Evolutionary conservation across 257 asterid species (phyloP), one percentile per base, ranked within the genome.

Genomic region (Salvia splendens): DNA sequence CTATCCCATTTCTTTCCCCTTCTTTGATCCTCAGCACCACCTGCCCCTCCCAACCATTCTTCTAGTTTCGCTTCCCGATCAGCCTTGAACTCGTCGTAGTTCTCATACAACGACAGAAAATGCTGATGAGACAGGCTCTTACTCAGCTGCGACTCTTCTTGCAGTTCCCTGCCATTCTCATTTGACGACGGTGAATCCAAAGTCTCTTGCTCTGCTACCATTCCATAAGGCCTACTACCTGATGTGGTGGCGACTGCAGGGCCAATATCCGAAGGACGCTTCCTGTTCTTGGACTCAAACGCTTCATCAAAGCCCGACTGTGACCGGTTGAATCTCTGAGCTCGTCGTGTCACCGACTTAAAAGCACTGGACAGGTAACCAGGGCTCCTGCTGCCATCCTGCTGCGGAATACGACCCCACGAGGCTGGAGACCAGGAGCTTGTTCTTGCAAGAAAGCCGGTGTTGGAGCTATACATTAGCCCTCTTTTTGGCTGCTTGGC

Each of bases 31-130:
- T 61, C 61, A 24, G 30, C 30, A 52, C 72, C 66, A 10, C 77
- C 72, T 11, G 56, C 54, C 66, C 77, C 83, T 71, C 78, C 91
- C 65, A 94, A 71, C 99, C 99, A 94, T 68, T 89, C 88, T 73
- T 88, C 89, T 61, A 94, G 76, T 79, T 86, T 83, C 5, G 87
- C 91, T 72, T 91, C 95, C 84, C 68, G 84, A 71, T 88, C 92
- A 36, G 97, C 95, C 76, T 73, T 87, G 35, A 94, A 87, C 76
- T 91, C 95, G 8, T 89, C 87, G n/a, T 73, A 89, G 36, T 77
- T 78, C 54, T 79, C 83, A 0, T 81, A 77, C 70, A 80, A 71
- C 6, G 94, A 75, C 12, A 83, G 67, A 12, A 79, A 69, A 11
- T 84, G 79, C 15, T 84, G 82, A 36, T 77, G 61, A 24, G 94